phyloP scores from a whole-genome alignment of 805 yeast species.

The Monosporozyma siamensis region DNA sequence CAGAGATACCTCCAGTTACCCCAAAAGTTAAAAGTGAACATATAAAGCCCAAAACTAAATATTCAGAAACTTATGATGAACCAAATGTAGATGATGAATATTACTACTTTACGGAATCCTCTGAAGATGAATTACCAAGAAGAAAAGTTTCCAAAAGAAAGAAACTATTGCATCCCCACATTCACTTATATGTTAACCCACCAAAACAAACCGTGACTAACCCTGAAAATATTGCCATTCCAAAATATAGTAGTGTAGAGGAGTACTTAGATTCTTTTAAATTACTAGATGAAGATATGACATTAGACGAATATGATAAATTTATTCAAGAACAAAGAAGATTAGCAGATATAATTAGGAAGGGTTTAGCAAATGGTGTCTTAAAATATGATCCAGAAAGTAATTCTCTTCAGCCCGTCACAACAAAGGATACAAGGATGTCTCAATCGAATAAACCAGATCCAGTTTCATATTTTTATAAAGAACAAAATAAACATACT shows the following conservation, averaged over 20 bases:
- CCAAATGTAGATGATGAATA: constrained; percentile 11
- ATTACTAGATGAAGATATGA: constrained; percentile 52
- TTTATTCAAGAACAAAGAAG: constrained; percentile 45
- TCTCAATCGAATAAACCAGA: constrained; percentile 38
- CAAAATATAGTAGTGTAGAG: constrained; percentile 35
- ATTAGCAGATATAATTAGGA: constrained; percentile 36
- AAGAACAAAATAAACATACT: constrained; percentile 36
- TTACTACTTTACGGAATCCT: constrained; percentile 26
- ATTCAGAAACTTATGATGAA: background rate
- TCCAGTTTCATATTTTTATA: constrained; percentile 33
- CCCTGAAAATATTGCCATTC: constrained; percentile 46
- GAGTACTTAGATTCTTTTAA: constrained; percentile 46
- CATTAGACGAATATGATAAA: constrained; percentile 50
- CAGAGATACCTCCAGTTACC: background rate
- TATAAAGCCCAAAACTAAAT: too few species aligned
- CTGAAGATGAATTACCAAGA: constrained; percentile 21
- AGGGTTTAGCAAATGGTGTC: constrained; percentile 38
- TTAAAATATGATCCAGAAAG: constrained; percentile 36
- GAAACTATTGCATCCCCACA: constrained; percentile 18
- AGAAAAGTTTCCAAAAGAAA: constrained; percentile 8
- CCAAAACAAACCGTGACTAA: constrained; percentile 47
- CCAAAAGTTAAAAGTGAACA: background rate
- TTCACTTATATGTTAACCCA: constrained; percentile 29
- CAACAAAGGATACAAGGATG: constrained; percentile 34
- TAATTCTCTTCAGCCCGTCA: constrained; percentile 33